phyloP scores from a whole-genome alignment of 225 moss, liverwort and hornwort species.

The Sphagnum tenellum region DNA sequence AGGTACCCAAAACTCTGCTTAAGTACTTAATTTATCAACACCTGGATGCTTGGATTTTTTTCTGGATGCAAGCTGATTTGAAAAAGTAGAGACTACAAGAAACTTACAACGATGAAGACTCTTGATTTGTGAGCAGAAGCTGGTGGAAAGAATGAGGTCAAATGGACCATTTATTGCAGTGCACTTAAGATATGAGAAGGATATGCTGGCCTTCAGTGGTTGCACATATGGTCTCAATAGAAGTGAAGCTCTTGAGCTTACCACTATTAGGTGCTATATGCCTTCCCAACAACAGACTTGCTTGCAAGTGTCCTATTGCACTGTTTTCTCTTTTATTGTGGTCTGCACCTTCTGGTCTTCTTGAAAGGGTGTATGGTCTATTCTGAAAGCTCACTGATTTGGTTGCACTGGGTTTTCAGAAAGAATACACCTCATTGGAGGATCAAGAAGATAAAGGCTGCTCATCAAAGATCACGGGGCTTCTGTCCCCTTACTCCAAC shows the following conservation, averaged over 20 bases:
- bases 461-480: conserved; percentile 64
- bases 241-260: conserved; percentile 61
- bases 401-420: conserved; percentile 20
- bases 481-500: conserved; percentile 88
- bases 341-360: background rate
- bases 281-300: too few relatives aligned
- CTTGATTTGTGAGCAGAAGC: conserved; percentile 36
- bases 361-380: background rate
- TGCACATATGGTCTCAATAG: conserved; percentile 71
- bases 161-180: conserved; percentile 80
- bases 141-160: conserved; percentile 73
- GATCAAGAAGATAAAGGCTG: conserved; percentile 59
- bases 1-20: conserved; percentile 24
- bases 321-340: background rate
- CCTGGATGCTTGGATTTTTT: background rate
- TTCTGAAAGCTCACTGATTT: background rate
- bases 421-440: conserved; percentile 73
- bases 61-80: background rate
- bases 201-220: conserved; percentile 95
- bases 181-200: conserved; percentile 94
- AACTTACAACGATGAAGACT: background rate
- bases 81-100: background rate
- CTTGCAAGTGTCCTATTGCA: background rate
- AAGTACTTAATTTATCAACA: background rate
- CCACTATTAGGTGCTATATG: conserved; percentile 37